Evolutionary conservation across 805 yeast genomes (phyloP), one percentile per base, ranked within the genome.

Genomic region (Suhomyces vadensis): DNA sequence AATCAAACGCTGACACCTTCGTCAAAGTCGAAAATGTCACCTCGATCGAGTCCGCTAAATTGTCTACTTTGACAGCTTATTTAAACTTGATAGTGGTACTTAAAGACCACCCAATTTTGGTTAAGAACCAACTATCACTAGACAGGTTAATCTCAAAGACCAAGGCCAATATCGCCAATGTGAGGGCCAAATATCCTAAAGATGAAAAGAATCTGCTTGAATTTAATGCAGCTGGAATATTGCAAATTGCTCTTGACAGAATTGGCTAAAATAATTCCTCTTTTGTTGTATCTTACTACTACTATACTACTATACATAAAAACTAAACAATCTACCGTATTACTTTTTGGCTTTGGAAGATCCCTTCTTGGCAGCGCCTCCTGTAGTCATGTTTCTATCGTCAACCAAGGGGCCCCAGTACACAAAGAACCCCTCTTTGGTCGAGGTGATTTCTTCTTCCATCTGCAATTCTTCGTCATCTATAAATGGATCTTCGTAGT

Each of bases 341-440:
- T 48, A 53, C 42, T 58, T 61, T 45, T 65, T 61, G 19, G 54
- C 53, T 47, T 67, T 68, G 1, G 57, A 40, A 0, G 55, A 35
- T 2, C 61, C 57, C 35, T 65, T 67, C 37, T 64, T 64, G 21
- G 51, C 37, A 11, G 35, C 21, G 4, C 31, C 13, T 7, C 46
- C 41, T 16, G 38, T 43, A 6, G 46, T 44, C 36, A 46, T 35
- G 33, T 48, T 56, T 42, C 73, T 53, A 37, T 71, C 76, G 41
- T 85, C 91, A 22, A 85, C 81, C 47, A 92, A 69, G 2, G 96
- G 95, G 0, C 99, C 99, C 71, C 90, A 87, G 64, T 83, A 94
- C 0, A 94, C 97, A 54, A 92, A 94, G 61, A 91, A 94, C 1
- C 98, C 99, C 58, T 94, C 98, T 52, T 86, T 86, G 0, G 97